These are phyloP conservation scores for Solanum piurae DNA, from an alignment of 257 asterid genomes.

Conservation along the genomic window DNA sequence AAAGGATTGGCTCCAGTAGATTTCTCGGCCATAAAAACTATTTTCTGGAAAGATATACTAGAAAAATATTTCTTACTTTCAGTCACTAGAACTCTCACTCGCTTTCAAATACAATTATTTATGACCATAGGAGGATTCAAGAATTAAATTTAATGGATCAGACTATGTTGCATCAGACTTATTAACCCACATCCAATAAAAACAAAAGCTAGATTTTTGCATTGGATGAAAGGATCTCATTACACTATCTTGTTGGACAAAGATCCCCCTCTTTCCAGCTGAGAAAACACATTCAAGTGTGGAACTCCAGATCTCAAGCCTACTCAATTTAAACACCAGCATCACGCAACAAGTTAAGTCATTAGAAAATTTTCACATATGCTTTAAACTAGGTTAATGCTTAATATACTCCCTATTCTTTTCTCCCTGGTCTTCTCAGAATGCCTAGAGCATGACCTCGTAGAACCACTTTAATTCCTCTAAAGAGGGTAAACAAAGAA, in stretches of 20 bases:
- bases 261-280: background rate
- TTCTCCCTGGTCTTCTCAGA: background rate
- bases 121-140: background rate
- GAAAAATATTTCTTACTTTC: background rate
- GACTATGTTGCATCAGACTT: background rate
- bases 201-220: background rate
- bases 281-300: background rate
- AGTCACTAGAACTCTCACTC: background rate
- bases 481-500: background rate
- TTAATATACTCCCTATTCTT: background rate
- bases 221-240: background rate
- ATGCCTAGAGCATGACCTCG: background rate
- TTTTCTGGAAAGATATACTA: background rate
- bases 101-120: background rate
- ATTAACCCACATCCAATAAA: background rate
- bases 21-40: background rate
- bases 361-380: background rate
- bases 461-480: background rate
- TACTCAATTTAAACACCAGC: background rate
- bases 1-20: background rate
- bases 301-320: background rate
- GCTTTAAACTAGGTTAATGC: background rate
- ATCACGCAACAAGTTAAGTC: background rate
- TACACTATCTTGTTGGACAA: background rate
- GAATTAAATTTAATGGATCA: background rate